Conservation (phyloP, 129 eudicot genomes). For the Flaveria robusta region DNA sequence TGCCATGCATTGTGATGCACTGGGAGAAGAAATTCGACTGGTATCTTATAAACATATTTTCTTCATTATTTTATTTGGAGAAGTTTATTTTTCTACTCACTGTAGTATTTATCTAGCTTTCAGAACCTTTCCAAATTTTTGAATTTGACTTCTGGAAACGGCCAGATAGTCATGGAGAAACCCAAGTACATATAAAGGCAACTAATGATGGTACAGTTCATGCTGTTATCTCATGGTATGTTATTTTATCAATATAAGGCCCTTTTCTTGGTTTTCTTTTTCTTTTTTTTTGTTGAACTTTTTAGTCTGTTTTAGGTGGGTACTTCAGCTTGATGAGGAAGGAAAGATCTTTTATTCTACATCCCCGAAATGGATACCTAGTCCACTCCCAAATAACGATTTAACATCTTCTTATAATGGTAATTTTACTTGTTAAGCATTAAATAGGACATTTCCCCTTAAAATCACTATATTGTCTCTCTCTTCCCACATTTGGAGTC, state of each 20-base stretch:
- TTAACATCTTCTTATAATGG: slow-evolving; percentile 41
- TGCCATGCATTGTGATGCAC: slow-evolving; percentile 85
- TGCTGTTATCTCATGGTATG: slow-evolving; percentile 93
- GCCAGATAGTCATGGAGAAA: slow-evolving; percentile 73
- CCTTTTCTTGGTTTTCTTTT: slow-evolving; percentile 9
- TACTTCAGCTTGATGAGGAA: slow-evolving; percentile 91
- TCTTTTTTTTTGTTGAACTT: not conserved
- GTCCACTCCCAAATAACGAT: slow-evolving; percentile 30
- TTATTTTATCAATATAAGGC: not conserved
- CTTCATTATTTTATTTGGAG: not conserved
- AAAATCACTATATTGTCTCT: not conserved
- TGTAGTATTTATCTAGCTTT: slow-evolving; percentile 65
- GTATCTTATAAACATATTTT: slow-evolving; percentile 32
- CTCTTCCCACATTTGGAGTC: slow-evolving; percentile 4
- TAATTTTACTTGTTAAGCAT: slow-evolving; percentile 33
- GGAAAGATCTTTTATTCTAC: slow-evolving; percentile 83
- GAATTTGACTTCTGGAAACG: slow-evolving; percentile 93
- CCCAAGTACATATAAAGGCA: slow-evolving; percentile 59
- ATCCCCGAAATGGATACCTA: slow-evolving; percentile 71
- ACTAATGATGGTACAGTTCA: slow-evolving; percentile 67
- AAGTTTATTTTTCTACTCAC: slow-evolving; percentile 34
- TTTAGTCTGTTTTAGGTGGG: slow-evolving; percentile 62
- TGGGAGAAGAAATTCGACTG: slow-evolving; percentile 68
- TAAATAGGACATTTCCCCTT: not conserved
- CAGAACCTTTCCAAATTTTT: slow-evolving; percentile 92